phyloP scores from a whole-genome alignment of 1,284 basidiomycete species.

The Bondarzewia mesenterica region DNA sequence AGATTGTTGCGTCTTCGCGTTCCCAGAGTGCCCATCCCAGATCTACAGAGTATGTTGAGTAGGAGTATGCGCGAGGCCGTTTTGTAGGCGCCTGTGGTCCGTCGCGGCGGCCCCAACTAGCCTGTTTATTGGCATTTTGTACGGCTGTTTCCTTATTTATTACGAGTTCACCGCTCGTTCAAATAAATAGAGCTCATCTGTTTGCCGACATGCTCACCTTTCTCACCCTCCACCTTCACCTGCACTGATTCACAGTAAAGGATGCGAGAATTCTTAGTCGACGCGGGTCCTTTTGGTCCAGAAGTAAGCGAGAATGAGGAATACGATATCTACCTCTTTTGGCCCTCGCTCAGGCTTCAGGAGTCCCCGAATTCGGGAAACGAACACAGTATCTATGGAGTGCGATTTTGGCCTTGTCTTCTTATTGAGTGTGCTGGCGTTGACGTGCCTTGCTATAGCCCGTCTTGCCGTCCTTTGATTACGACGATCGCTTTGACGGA shows the following conservation, averaged over 20 bases:
- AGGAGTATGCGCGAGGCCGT: no score
- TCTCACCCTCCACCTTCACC: neutral
- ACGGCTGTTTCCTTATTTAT: neutral
- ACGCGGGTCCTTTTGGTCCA: neutral
- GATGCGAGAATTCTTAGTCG: neutral
- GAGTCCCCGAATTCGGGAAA: neutral
- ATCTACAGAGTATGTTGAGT: neutral
- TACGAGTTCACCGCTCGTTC: neutral
- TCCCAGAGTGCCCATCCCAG: neutral
- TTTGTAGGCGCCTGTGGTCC: neutral
- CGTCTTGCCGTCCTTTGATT: neutral
- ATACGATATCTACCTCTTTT: slow-evolving; percentile 4
- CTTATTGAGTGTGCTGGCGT: neutral
- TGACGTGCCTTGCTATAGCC: neutral
- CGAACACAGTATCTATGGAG: neutral
- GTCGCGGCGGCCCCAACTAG: neutral
- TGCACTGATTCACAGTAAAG: neutral
- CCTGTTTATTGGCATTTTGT: neutral
- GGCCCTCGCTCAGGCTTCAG: slow-evolving; percentile 1
- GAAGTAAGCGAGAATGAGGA: neutral
- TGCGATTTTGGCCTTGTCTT: neutral
- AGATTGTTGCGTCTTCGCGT: neutral
- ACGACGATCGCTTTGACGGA: neutral
- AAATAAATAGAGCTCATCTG: neutral
- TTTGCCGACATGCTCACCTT: neutral